Evolutionary conservation across 345 rosid genomes (phyloP).

Genomic region (Ailanthus altissimus): DNA sequence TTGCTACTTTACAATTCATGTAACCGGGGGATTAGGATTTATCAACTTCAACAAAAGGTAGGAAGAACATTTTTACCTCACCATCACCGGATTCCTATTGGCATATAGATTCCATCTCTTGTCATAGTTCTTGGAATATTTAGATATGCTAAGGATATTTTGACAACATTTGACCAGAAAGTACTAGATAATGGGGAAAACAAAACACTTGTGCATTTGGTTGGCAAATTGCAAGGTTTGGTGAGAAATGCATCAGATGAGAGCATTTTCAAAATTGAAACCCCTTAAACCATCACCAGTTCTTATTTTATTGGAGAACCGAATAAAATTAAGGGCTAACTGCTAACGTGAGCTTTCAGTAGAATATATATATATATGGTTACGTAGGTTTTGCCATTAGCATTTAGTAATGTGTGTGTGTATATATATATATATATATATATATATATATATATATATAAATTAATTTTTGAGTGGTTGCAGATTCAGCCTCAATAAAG

Average conservation of each 20-base stretch:
- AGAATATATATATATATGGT: neutral
- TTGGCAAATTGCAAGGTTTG: neutral
- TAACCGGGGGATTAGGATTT: neutral
- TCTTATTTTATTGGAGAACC: too few relatives aligned
- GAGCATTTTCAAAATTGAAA: too few relatives aligned
- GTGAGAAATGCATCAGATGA: neutral
- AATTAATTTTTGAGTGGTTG: neutral
- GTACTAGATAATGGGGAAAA: neutral
- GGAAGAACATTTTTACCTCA: neutral
- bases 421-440: neutral
- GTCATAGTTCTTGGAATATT: neutral
- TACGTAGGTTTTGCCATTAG: neutral
- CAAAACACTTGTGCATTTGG: too few relatives aligned
- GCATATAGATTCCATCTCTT: neutral
- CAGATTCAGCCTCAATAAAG: slow-evolving; percentile 9
- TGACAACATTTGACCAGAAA: neutral
- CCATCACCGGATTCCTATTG: neutral
- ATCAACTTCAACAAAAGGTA: neutral
- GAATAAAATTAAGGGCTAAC: too few relatives aligned
- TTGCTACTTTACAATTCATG: neutral
- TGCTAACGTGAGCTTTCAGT: too few relatives aligned
- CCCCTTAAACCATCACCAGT: too few relatives aligned
- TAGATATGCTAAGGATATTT: neutral
- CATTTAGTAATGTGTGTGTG: neutral
- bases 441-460: neutral